These are phyloP conservation scores for Cercis canadensis DNA, from an alignment of 306 rosid genomes.

Conservation along the genomic window DNA sequence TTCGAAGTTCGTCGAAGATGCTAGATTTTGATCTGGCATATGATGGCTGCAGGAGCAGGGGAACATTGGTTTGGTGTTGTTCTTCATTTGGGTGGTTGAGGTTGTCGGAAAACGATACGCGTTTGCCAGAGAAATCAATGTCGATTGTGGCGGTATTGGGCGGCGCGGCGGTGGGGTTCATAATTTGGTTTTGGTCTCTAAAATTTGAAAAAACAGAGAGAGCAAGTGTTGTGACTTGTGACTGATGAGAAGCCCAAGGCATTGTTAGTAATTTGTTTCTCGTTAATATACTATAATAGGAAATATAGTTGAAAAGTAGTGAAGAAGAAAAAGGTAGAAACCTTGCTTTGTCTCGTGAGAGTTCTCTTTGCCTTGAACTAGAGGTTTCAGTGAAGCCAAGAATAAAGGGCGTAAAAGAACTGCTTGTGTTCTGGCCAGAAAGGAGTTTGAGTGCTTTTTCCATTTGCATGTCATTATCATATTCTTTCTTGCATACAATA, in stretches of 20 bases:
- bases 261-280: neutral
- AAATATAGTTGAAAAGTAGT: slow-evolving; percentile 1
- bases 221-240: neutral
- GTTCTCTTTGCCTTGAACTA: slow-evolving; percentile 18
- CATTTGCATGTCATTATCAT: too few species aligned
- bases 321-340: slow-evolving; percentile 18
- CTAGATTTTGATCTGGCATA: slow-evolving; percentile 59
- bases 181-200: slow-evolving; percentile 4
- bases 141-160: slow-evolving; percentile 27
- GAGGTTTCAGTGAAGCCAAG: slow-evolving; percentile 41
- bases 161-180: slow-evolving; percentile 36
- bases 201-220: neutral
- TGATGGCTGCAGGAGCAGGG: slow-evolving; percentile 68
- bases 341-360: slow-evolving; percentile 54
- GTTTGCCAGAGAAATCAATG: slow-evolving; percentile 30
- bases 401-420: too few species aligned
- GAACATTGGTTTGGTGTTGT: slow-evolving; percentile 35
- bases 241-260: neutral
- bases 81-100: neutral
- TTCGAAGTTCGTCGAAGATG: slow-evolving; percentile 61
- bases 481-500: too few species aligned
- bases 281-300: neutral
- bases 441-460: too few species aligned
- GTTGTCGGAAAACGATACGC: slow-evolving; percentile 26
- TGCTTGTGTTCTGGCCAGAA: too few species aligned